Base-by-base conservation (phyloP, 2,329 filamentous ascomycete genomes). In the Claviceps paspali region DNA sequence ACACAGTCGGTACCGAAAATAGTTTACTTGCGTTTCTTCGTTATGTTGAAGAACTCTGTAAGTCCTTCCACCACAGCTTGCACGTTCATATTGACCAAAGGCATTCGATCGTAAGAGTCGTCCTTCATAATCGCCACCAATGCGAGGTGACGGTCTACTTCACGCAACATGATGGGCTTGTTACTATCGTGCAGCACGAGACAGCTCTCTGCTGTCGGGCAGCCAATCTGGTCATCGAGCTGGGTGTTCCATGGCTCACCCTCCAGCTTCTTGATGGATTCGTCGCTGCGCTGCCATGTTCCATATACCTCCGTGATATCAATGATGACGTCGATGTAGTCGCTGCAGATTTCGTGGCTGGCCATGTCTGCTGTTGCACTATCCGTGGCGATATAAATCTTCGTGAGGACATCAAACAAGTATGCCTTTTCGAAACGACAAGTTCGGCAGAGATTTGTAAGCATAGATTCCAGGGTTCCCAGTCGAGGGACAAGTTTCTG, bases 361-460 rank as follows among this genome's bases (percentile, higher is more conserved):
- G 83, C 82, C 70, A 95, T 91, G 52, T 96, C 88, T 23, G 88
- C 84, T 0, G 88, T 88, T 28, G 83, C 81, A 22, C 81, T 91
- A 56, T 98, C 91, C 5, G 88, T 95, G 1, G 91, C 91, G 48
- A 98, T 93, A 63, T 98, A 98, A 44, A 98, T 94, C 64, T 98
- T 98, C 61, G 84, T 93, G 48, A 93, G 73, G 7, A 96, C 87
- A 54, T 98, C 92, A 54, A 98, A 98, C 6, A 98, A 75, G 56
- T 98, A 98, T 3, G 87, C 88, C 61, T 98, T 98, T 56, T 96
- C 87, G 55, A 98, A 95, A 33, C 84, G 82, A 54, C 87, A 96
- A 11, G 85, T 91, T 43, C 82, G 84, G 62, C 85, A 92, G 29
- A 98, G 73, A 47, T 88, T 91, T 51, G 92, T 95, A 51, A 98